Conservation (phyloP, 1,139 yeast species). For the Suhomyces guaymorum region DNA sequence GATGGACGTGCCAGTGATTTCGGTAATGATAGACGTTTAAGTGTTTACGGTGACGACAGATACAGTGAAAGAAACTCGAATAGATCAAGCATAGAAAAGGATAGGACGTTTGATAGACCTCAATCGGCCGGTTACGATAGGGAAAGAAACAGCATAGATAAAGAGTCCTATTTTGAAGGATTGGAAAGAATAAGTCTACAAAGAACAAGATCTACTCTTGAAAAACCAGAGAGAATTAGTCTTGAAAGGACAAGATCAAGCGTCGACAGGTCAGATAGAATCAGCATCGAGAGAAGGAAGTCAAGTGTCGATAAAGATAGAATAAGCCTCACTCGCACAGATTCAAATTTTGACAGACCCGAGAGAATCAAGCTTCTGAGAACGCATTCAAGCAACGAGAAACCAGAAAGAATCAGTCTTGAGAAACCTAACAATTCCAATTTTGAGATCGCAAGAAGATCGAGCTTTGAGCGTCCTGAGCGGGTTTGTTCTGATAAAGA, state of each 20-base stretch:
- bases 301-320: no score
- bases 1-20: slow-evolving; percentile 1
- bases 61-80: slow-evolving; percentile 2
- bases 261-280: neutral
- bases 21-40: neutral
- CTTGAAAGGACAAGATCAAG: slow-evolving; percentile 1
- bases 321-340: neutral
- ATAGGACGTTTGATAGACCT: no score
- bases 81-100: slow-evolving; percentile 6
- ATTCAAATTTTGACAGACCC: neutral
- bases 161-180: no score
- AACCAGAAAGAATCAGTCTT: neutral
- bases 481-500: neutral
- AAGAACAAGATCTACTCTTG: slow-evolving; percentile 1
- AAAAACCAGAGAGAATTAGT: slow-evolving; percentile 2
- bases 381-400: neutral
- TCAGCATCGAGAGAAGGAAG: neutral
- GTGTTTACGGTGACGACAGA: no score
- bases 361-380: neutral
- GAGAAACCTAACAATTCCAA: no score
- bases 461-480: neutral
- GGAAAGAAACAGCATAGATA: no score
- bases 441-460: no score
- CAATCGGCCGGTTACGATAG: no score
- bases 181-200: no score